Evolutionary conservation across 1,284 basidiomycete species (phyloP), one percentile per base, ranked within the genome.

Genomic region (Singerocomus rubriflavus): DNA sequence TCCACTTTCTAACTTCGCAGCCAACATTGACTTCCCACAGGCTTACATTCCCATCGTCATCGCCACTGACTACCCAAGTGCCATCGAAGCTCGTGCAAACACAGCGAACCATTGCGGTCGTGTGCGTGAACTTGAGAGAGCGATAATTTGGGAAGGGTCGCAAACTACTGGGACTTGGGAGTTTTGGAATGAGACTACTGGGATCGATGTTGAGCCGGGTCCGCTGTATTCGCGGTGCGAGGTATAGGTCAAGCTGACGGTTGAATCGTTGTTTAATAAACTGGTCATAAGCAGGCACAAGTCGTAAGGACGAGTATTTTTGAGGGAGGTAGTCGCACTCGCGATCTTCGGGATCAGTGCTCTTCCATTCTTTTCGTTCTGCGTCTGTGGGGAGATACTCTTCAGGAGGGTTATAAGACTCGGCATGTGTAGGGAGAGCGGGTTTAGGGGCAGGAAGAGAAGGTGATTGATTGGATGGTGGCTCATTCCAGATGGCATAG

Each of bases 331-430:
- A 96, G 66, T 96, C 85, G 50, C 82, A 82, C 69, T 96, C 92
- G 58, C 95, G 84, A 68, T 99, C 95, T 71, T 96, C 93, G 55
- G 88, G 82, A 53, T 98, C 95, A 27, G 80, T 80, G 46, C 78
- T 82, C 63, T 94, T 85, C 91, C 93, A 98, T 63, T 86, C 82
- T 57, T 84, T 81, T 50, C 80, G 82, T 70, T 98, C 96, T 58
- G 85, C 81, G 48, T 88, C 84, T 12, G 88, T 89, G n/a, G 93
- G 93, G 4, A 99, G 79, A 69, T 99, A 98, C 73, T 99, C 97
- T 62, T 88, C 92, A 4, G 97, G 97, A 25, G 97, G 97, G 67
- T 99, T 99, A 72, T 99, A 99, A 1, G 95, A 98, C 72, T 99
- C 95, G 33, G 87, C 84, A 59, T 98, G 91, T 11, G 86, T 89